Conservation (phyloP, 1,284 basidiomycete species). For the Cronartium quercuum region DNA sequence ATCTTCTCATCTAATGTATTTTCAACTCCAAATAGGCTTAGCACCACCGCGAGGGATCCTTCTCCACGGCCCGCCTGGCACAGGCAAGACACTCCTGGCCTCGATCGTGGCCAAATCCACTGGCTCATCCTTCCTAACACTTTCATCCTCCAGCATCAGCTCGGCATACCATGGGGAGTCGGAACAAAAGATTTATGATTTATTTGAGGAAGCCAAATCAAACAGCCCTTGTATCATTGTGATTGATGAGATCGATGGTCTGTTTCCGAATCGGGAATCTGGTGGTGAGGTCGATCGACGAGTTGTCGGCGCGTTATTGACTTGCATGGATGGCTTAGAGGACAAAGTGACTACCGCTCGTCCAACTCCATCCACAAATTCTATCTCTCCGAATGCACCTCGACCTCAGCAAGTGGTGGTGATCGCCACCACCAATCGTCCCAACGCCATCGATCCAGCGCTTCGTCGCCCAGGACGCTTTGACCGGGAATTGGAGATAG, state of each 20-base stretch:
- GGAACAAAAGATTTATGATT: slow-evolving; percentile 64
- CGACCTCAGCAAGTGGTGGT: slow-evolving; percentile 67
- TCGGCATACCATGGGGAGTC: slow-evolving; percentile 49
- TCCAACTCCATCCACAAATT: not conserved
- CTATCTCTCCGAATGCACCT: not conserved
- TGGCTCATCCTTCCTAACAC: slow-evolving; percentile 45
- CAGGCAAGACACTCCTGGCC: slow-evolving; percentile 49
- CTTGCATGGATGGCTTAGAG: slow-evolving; percentile 89
- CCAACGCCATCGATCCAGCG: slow-evolving; percentile 94
- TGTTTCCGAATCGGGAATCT: slow-evolving; percentile 84
- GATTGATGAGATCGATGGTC: slow-evolving; percentile 91
- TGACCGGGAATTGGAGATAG: slow-evolving; percentile 95
- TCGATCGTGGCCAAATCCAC: slow-evolving; percentile 46
- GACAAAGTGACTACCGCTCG: slow-evolving; percentile 22
- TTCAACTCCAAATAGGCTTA: slow-evolving; percentile 37
- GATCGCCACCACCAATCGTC: slow-evolving; percentile 93
- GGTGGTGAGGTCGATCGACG: slow-evolving; percentile 75
- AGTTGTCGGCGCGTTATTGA: slow-evolving; percentile 89
- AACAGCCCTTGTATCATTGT: slow-evolving; percentile 79
- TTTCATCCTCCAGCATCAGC: slow-evolving; percentile 47
- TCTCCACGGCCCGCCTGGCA: slow-evolving; percentile 49
- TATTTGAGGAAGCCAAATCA: slow-evolving; percentile 75
- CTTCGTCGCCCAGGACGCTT: slow-evolving; percentile 87
- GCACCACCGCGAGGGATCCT: slow-evolving; percentile 48
- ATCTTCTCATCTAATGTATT: not conserved